A percentile compares a stretch with the other conserved stretches of the same genome.
Evolutionary conservation across 495 filamentous ascomycete species (phyloP).

Genomic region (Penicillium silybi): DNA sequence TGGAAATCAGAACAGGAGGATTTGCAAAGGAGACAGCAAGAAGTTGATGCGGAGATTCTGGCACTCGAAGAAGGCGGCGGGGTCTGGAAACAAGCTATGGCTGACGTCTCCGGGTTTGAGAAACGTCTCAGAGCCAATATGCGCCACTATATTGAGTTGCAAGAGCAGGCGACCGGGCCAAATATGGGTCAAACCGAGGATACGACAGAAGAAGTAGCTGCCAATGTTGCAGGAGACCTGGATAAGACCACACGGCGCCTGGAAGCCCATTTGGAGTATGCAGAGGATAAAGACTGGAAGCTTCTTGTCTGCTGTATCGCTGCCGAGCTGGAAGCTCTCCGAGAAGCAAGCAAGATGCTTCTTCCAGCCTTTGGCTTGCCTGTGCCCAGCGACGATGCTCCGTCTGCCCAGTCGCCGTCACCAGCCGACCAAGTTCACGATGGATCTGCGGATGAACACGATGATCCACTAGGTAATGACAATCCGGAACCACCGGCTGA

Average conservation of each 20-base stretch:
- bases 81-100: slow-evolving; percentile 71
- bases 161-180: slow-evolving; percentile 15
- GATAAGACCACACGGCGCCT: slow-evolving; percentile 36
- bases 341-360: slow-evolving; percentile 64
- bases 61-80: slow-evolving; percentile 81
- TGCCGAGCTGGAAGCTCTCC: slow-evolving; percentile 82
- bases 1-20: slow-evolving; percentile 63
- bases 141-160: slow-evolving; percentile 29
- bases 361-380: slow-evolving; percentile 33
- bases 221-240: slow-evolving; percentile 42
- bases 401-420: slow-evolving; percentile 1
- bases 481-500: slow-evolving; percentile 39
- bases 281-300: slow-evolving; percentile 69
- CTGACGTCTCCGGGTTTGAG: slow-evolving; percentile 67
- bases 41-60: slow-evolving; percentile 62
- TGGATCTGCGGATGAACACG: background rate
- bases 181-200: slow-evolving; percentile 10
- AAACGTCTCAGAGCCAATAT: slow-evolving; percentile 55
- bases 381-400: slow-evolving; percentile 2
- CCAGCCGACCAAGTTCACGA: slow-evolving; percentile 3
- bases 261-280: slow-evolving; percentile 35
- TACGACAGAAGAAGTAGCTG: slow-evolving; percentile 26
- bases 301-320: slow-evolving; percentile 83
- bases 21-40: slow-evolving; percentile 52
- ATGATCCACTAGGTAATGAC: slow-evolving; percentile 24